phyloP scores from a whole-genome alignment of 306 rosid species.

The Prunus salicina region DNA sequence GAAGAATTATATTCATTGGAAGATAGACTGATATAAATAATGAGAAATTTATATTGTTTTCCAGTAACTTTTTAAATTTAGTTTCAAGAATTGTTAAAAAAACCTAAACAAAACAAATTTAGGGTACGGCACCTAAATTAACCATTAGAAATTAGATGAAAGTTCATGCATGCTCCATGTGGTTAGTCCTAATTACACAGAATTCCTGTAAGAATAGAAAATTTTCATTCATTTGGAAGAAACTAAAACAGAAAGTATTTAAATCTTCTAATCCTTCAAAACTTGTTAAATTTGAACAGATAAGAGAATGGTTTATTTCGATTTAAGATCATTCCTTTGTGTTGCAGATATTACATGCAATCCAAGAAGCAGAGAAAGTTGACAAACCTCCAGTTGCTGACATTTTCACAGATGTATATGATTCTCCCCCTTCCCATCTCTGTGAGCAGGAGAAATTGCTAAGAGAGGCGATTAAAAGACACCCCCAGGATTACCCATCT shows the following conservation, averaged over 20 bases:
- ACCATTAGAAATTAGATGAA: too few relatives aligned
- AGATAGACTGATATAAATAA: too few relatives aligned
- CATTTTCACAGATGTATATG: slow-evolving; percentile 76
- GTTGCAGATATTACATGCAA: slow-evolving; percentile 64
- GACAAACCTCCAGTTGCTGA: slow-evolving; percentile 76
- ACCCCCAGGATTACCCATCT: slow-evolving; percentile 62
- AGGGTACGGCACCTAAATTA: too few relatives aligned
- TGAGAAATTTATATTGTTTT: too few relatives aligned
- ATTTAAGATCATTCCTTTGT: neutral
- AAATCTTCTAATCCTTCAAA: neutral
- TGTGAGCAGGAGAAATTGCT: slow-evolving; percentile 68
- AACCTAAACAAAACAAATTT: too few relatives aligned
- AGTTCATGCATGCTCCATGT: too few relatives aligned
- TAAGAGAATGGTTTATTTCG: neutral
- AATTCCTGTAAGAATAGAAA: too few relatives aligned
- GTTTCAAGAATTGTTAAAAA: too few relatives aligned
- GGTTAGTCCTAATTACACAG: neutral
- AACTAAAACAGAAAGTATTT: neutral
- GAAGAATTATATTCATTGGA: too few relatives aligned
- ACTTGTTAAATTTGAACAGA: neutral
- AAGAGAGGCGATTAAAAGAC: slow-evolving; percentile 53
- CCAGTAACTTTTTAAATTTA: too few relatives aligned
- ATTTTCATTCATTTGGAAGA: neutral
- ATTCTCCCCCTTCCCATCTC: slow-evolving; percentile 67
- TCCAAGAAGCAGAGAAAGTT: slow-evolving; percentile 77